Conservation (phyloP, 768 basidiomycete genomes). For the Phanerochaete carnosa region DNA sequence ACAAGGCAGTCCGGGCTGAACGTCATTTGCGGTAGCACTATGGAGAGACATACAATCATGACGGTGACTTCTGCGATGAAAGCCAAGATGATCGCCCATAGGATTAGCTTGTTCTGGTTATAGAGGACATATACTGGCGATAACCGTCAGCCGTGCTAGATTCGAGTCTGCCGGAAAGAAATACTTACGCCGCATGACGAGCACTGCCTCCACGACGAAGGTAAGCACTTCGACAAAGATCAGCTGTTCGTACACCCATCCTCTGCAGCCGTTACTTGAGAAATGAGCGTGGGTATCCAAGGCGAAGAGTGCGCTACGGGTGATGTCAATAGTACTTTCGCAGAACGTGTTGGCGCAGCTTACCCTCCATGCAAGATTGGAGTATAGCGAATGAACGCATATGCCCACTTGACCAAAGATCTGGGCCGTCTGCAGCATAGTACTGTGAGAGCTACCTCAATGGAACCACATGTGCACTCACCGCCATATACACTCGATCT, state of each 20-base stretch:
- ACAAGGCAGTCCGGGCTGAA: conserved; percentile 6
- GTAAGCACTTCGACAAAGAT: conserved; percentile 10
- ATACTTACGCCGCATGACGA: conserved; percentile 10
- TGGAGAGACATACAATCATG: conserved; percentile 3
- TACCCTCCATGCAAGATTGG: conserved; percentile 4
- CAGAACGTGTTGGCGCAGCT: background rate
- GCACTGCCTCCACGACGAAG: conserved; percentile 6
- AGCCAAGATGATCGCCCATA: conserved; percentile 1
- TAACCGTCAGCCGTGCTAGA: background rate
- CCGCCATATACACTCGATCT: conserved; percentile 11
- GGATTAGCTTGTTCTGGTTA: conserved; percentile 10
- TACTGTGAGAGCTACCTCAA: background rate
- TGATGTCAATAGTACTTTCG: background rate
- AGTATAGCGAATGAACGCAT: conserved; percentile 12
- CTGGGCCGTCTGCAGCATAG: conserved; percentile 2
- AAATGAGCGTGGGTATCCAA: background rate
- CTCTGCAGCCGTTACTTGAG: background rate
- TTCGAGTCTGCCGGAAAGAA: background rate
- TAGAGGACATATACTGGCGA: conserved; percentile 11
- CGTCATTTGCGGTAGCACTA: conserved; percentile 5
- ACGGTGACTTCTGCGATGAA: conserved; percentile 2
- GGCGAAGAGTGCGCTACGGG: background rate
- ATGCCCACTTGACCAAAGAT: conserved; percentile 16
- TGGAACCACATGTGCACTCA: background rate
- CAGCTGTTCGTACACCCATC: conserved; percentile 9